Percentiles rank a stretch among this genome's conserved stretches.
These are phyloP conservation scores for Fusarium humuli DNA, from an alignment of 2,329 filamentous ascomycete genomes.

Conservation along the genomic window DNA sequence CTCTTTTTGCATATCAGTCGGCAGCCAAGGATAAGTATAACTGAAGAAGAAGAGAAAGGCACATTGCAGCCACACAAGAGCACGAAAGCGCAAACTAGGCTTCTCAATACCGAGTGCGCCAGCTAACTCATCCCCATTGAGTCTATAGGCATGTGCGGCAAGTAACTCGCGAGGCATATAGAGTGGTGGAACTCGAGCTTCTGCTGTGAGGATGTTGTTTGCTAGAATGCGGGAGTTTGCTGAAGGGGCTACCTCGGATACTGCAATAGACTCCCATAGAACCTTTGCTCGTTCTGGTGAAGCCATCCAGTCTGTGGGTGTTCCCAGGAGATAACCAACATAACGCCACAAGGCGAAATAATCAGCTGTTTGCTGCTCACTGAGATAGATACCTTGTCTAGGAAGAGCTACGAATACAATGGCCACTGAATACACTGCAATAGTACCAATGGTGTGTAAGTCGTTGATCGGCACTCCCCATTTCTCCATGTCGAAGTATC, in stretches of 20 bases:
- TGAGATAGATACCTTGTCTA: conserved; percentile 76
- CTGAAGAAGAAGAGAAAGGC: conserved; percentile 70
- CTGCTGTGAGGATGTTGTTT: conserved; percentile 78
- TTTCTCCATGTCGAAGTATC: conserved; percentile 69
- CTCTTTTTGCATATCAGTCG: conserved; percentile 53
- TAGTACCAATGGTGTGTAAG: conserved; percentile 78
- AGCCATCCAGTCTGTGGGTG: conserved; percentile 71
- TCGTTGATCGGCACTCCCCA: conserved; percentile 78
- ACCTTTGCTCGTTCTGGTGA: conserved; percentile 66
- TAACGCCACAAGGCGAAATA: conserved; percentile 83
- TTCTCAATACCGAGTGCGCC: conserved; percentile 68
- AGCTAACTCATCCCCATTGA: conserved; percentile 74
- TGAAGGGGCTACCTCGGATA: conserved; percentile 74
- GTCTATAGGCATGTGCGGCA: conserved; percentile 73
- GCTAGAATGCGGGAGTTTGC: conserved; percentile 72
- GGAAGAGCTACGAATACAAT: conserved; percentile 77
- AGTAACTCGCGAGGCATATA: conserved; percentile 75
- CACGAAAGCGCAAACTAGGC: conserved; percentile 68
- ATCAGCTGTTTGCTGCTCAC: conserved; percentile 71
- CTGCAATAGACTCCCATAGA: conserved; percentile 75
- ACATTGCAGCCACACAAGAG: conserved; percentile 73
- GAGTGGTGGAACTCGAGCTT: conserved; percentile 74
- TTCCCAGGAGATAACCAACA: conserved; percentile 77
- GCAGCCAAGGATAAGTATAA: conserved; percentile 58
- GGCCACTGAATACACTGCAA: conserved; percentile 75